Conservation (phyloP, 129 eudicot genomes). For the Heracleum sosnowskyi region DNA sequence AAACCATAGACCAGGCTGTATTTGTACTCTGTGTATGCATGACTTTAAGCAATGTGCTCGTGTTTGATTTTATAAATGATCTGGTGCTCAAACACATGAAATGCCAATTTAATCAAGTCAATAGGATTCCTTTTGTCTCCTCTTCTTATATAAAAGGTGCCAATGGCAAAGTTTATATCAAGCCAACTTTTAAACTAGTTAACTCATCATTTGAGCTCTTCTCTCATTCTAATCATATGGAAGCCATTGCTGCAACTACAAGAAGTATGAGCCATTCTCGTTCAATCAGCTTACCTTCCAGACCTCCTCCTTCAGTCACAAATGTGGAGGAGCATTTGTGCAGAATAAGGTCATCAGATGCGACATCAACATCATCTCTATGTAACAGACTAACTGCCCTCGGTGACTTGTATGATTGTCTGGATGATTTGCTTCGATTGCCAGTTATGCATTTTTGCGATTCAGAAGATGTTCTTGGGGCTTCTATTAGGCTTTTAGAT, state of each 20-base stretch:
- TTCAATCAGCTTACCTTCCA: slow-evolving; percentile 19
- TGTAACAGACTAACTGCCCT: slow-evolving; percentile 11
- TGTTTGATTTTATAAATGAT: background rate
- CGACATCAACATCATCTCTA: background rate
- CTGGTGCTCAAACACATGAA: background rate
- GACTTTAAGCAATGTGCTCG: background rate
- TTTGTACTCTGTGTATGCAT: background rate
- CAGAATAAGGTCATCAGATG: slow-evolving; percentile 7
- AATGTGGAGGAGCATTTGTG: slow-evolving; percentile 11
- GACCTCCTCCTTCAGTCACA: slow-evolving; percentile 1
- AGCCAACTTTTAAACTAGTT: background rate
- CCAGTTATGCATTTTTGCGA: background rate
- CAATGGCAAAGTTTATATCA: background rate
- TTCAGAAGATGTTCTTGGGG: slow-evolving; percentile 13
- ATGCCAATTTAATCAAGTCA: background rate
- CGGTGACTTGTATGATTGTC: slow-evolving; percentile 11
- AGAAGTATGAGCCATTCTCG: slow-evolving; percentile 5
- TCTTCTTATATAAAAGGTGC: background rate
- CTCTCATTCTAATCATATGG: background rate
- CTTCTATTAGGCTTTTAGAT: slow-evolving; percentile 19
- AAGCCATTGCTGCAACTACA: background rate
- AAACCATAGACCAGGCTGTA: background rate
- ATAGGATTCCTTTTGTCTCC: slow-evolving; percentile 18
- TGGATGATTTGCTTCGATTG: slow-evolving; percentile 24
- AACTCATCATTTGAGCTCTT: background rate